Evolutionary conservation across 768 basidiomycete genomes (phyloP).

Genomic region (Suillus variegatus): DNA sequence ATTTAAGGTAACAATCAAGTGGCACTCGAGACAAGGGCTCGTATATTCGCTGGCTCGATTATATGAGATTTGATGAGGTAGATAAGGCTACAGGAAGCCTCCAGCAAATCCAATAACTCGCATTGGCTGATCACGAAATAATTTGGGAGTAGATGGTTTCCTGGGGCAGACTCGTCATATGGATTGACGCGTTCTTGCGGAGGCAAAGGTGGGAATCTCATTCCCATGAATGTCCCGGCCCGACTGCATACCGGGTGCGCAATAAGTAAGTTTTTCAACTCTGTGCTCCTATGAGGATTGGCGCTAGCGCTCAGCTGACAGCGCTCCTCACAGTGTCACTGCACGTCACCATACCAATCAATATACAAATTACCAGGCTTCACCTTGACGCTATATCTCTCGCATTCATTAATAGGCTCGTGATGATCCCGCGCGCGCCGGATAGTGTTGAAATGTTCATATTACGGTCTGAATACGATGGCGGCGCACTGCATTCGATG

Average conservation of each 20-base stretch:
- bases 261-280: background rate
- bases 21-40: too few relatives aligned
- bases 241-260: background rate
- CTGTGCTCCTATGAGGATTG: conserved; percentile 18
- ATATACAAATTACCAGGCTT: conserved; percentile 34
- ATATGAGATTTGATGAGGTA: conserved; percentile 8
- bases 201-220: conserved; percentile 1
- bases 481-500: conserved; percentile 46
- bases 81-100: conserved; percentile 38
- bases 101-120: conserved; percentile 47
- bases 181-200: background rate
- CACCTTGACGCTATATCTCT: conserved; percentile 34
- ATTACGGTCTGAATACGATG: conserved; percentile 54
- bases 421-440: conserved; percentile 44
- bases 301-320: conserved; percentile 20
- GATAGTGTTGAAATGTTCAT: conserved; percentile 46
- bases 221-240: conserved; percentile 2
- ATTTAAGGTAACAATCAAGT: background rate
- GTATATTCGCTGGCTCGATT: background rate
- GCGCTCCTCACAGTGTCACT: conserved; percentile 22
- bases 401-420: conserved; percentile 45
- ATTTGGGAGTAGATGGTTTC: conserved; percentile 22
- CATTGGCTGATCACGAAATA: conserved; percentile 51
- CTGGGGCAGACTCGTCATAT: conserved; percentile 37
- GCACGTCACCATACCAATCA: conserved; percentile 24